Base-by-base conservation (phyloP, 2,329 filamentous ascomycete genomes). In the Fusarium sp. region DNA sequence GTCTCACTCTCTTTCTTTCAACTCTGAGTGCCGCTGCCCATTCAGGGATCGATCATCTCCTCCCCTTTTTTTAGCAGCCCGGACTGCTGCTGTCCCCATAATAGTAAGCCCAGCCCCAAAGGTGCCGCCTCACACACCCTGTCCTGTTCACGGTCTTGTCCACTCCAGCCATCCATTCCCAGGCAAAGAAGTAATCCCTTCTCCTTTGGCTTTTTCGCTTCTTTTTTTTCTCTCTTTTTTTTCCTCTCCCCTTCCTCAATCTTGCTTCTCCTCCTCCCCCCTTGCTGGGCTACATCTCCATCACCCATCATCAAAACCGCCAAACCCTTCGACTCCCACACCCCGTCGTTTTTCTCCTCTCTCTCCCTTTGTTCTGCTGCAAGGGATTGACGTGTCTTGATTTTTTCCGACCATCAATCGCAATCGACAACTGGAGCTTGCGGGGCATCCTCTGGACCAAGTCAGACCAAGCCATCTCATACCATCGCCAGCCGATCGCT, bases 71-170 rank as follows among this genome's bases (percentile, higher is more conserved):
- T 57, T 58, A 42, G 14, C 54, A 42, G 33, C 29, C 29, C 29
- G 10, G 29, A 5, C 29, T 31, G 38, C 25, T 33, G 23, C 25
- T 27, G 57, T 59, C 55, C 46, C 60, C 61, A 63, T 54, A 58
- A 64, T 64, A 58, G 55, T 54, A 58, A 71, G 69, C 69, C 67
- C 68, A 69, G 68, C 68, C 63, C 61, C 59, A 68, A 61, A 64
- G 67, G 38, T 27, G 25, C 69, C 64, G 64, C 62, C 70, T 72
- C 63, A 61, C 50, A 61, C 50, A 51, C 27, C 61, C 59, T 69
- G 63, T 61, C 59, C 67, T 69, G 67, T 40, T 40, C 36, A 40
- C 6, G 36, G 36, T 50, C 54, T 29, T 29, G 23, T 55, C 65
- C 18, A 58, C 51, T 42, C 49, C 49, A 31, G 50, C 50, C 50